A percentile compares a stretch with the other conserved stretches of the same genome.
Conservation (phyloP, 2,329 filamentous ascomycete genomes). For the Alternaria triticina region DNA sequence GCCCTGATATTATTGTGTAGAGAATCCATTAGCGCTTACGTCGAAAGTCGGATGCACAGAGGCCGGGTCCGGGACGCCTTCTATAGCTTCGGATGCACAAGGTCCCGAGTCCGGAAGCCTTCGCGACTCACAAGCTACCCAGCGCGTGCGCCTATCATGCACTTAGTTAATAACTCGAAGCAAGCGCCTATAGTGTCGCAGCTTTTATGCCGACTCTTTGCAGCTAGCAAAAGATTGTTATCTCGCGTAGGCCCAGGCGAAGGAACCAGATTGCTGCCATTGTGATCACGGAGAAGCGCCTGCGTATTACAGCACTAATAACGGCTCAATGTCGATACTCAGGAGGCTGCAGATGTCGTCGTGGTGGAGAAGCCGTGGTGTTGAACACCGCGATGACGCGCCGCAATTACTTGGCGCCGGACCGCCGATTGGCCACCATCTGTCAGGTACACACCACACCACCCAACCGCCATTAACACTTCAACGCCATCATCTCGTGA, state of each 20-base stretch:
- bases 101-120: neutral
- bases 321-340: neutral
- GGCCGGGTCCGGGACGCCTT: neutral
- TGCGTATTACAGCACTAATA: neutral
- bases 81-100: neutral
- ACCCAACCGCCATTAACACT: neutral
- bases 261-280: neutral
- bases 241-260: neutral
- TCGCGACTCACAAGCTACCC: neutral
- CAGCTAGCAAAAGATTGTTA: neutral
- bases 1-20: neutral
- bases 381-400: neutral
- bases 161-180: neutral
- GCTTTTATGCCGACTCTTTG: neutral
- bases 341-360: neutral
- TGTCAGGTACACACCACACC: neutral
- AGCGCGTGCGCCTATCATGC: neutral
- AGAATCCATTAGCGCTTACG: neutral
- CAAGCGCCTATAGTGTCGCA: neutral
- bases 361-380: neutral
- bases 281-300: neutral
- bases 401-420: neutral
- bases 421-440: neutral
- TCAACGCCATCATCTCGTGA: neutral
- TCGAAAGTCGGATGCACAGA: neutral